Evolutionary conservation across 2,329 filamentous ascomycete genomes (phyloP).

Genomic region (Colletotrichum tropicicola): DNA sequence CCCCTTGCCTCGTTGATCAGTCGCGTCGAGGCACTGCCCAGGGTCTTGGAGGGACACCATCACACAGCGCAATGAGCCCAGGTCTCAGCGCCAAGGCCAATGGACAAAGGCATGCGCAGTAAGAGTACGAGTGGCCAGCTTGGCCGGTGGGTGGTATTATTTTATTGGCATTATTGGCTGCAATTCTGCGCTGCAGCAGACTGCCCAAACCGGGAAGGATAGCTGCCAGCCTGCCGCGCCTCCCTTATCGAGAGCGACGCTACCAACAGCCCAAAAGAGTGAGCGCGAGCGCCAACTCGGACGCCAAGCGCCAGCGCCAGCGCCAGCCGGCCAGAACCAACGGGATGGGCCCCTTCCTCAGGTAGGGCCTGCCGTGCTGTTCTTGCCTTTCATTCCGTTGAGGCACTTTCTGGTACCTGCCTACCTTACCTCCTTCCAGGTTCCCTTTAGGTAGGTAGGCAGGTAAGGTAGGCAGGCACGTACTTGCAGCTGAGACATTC

Average conservation of each 20-base stretch:
- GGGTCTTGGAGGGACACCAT: background rate
- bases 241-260: conserved; percentile 4
- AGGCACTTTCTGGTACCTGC: too few species aligned
- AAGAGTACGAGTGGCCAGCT: background rate
- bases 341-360: background rate
- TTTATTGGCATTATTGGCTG: conserved; percentile 13
- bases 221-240: conserved; percentile 3
- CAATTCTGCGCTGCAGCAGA: background rate
- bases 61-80: background rate
- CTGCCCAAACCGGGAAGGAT: background rate
- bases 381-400: background rate
- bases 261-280: background rate
- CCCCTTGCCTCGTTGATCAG: conserved; percentile 2
- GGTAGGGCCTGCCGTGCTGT: background rate
- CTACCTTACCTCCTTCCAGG: too few species aligned
- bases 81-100: conserved; percentile 14
- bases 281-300: conserved; percentile 4
- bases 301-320: background rate
- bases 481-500: background rate
- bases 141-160: conserved; percentile 8
- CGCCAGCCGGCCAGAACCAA: conserved; percentile 2
- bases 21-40: background rate
- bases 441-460: too few species aligned
- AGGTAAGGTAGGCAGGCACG: too few species aligned
- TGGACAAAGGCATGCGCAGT: conserved; percentile 10